Evolutionary conservation across 2,329 filamentous ascomycete genomes (phyloP).

Genomic region (Xylaria digitata): DNA sequence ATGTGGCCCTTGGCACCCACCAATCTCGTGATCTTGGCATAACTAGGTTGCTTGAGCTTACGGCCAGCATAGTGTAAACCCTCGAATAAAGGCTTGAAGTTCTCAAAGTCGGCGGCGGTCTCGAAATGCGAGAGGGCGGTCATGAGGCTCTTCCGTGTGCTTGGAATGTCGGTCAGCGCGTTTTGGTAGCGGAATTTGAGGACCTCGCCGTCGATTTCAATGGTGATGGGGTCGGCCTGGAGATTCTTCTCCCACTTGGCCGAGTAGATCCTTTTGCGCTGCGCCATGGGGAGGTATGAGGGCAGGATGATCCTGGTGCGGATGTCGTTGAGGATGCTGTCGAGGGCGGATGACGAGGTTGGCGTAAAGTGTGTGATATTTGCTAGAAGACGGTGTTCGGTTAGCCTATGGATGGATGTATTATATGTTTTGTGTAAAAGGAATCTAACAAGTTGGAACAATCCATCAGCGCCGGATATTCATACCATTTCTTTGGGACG

Average conservation of each 20-base stretch:
- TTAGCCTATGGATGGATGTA: neutral
- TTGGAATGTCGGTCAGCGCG: constrained; percentile 55
- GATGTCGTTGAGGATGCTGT: constrained; percentile 63
- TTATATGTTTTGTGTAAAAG: neutral
- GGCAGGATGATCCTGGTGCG: constrained; percentile 71
- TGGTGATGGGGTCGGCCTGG: constrained; percentile 65
- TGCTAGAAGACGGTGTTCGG: constrained; percentile 24
- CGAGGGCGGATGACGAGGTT: constrained; percentile 65
- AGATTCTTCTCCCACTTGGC: constrained; percentile 60
- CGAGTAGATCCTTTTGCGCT: constrained; percentile 66
- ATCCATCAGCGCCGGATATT: no score
- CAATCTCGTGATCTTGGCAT: constrained; percentile 55
- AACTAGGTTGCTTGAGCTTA: constrained; percentile 52
- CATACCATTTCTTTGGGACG: constrained; percentile 46
- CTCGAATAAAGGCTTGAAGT: constrained; percentile 64
- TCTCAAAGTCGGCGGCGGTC: constrained; percentile 62
- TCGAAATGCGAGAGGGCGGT: constrained; percentile 59
- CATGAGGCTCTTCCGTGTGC: constrained; percentile 54
- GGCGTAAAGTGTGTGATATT: constrained; percentile 60
- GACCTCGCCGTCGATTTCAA: constrained; percentile 68
- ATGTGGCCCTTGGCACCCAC: constrained; percentile 57
- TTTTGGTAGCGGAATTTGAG: constrained; percentile 63
- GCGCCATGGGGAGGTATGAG: constrained; percentile 64
- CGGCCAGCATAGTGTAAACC: constrained; percentile 60
- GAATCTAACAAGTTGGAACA: no score